phyloP scores from a whole-genome alignment of 2,329 filamentous ascomycete species.

The Alternaria ethzedia region DNA sequence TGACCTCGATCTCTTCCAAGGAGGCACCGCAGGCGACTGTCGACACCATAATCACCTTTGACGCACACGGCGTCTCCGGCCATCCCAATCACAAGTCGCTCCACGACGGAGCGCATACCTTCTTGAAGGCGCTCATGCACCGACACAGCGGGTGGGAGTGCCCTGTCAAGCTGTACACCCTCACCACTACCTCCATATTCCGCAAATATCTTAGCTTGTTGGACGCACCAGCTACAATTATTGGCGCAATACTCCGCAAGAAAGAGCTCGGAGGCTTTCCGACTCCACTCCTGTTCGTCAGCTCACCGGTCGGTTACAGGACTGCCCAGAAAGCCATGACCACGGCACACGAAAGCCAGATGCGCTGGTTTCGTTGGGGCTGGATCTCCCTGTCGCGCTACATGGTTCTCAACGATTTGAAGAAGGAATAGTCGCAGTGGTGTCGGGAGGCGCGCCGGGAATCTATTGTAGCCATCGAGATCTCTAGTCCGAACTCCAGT shows the following conservation, averaged over 20 bases:
- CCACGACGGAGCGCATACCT: slow-evolving; percentile 78
- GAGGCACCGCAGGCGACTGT: slow-evolving; percentile 64
- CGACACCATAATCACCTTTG: slow-evolving; percentile 89
- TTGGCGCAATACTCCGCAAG: slow-evolving; percentile 57
- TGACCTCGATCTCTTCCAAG: slow-evolving; percentile 52
- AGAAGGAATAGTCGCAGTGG: slow-evolving; percentile 57
- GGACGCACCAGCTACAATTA: slow-evolving; percentile 75
- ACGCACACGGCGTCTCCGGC: slow-evolving; percentile 77
- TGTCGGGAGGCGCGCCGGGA: neutral
- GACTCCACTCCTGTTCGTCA: slow-evolving; percentile 72
- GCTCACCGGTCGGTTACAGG: slow-evolving; percentile 66
- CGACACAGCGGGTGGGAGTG: slow-evolving; percentile 69
- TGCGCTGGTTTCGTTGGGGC: slow-evolving; percentile 97
- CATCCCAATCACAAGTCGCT: slow-evolving; percentile 95
- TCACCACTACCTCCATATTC: slow-evolving; percentile 72
- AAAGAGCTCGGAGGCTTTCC: slow-evolving; percentile 62
- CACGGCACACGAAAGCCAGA: slow-evolving; percentile 88
- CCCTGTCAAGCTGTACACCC: slow-evolving; percentile 84
- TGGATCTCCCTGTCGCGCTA: slow-evolving; percentile 93
- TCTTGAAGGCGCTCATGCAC: slow-evolving; percentile 70
- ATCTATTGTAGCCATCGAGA: neutral
- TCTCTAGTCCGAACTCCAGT: neutral
- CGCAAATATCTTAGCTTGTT: slow-evolving; percentile 84
- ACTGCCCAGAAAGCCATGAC: slow-evolving; percentile 87
- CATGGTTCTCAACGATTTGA: slow-evolving; percentile 93